Evolutionary conservation across 805 yeast genomes (phyloP), one percentile per base, ranked within the genome.

Genomic region (Nematodospora valgi): DNA sequence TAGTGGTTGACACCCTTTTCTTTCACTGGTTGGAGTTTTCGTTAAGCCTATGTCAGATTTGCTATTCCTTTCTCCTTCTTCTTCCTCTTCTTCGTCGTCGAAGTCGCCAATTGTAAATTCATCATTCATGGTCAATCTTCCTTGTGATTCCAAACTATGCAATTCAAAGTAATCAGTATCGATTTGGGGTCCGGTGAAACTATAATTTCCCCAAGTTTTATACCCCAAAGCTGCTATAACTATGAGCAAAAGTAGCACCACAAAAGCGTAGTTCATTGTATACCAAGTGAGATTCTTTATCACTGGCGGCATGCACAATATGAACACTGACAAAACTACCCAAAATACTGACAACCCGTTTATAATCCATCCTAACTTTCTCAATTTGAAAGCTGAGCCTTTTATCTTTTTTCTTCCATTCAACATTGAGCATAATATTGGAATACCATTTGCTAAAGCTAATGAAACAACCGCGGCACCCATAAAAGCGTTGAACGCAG

Each of bases 401-500:
- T 74, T 70, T 22, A 84, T 68, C 39, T 80, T 79, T 31, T 63
- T 58, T 37, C 93, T 59, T 35, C 74, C 76, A 40, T 80, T 74
- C 16, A 82, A 50, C 51, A 84, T 50, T 3, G 78, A 72, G n/a
- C 80, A 67, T 0, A 80, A 45, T 17, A 85, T 79, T 2, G 95
- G 95, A 11, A 86, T 76, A 3, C 87, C 79, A 41, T 86, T 82
- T 2, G 93, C 86, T 20, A 83, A 66, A 32, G 87, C 80, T 39
- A 86, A 62, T 3, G 87, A 74, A 14, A 85, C 71, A 2, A 86
- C 93, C 7, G 91, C 80, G 12, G 89, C 80, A 0, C 94, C 93
- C 62, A 85, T 77, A 55, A 86, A 85, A 3, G 94, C 88, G 55
- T 82, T 82, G 57, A 86, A 82, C 0, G 93, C 88, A 6, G 88